Base-by-base conservation (phyloP, 2,329 filamentous ascomycete genomes). In the Xylariales sp. region DNA sequence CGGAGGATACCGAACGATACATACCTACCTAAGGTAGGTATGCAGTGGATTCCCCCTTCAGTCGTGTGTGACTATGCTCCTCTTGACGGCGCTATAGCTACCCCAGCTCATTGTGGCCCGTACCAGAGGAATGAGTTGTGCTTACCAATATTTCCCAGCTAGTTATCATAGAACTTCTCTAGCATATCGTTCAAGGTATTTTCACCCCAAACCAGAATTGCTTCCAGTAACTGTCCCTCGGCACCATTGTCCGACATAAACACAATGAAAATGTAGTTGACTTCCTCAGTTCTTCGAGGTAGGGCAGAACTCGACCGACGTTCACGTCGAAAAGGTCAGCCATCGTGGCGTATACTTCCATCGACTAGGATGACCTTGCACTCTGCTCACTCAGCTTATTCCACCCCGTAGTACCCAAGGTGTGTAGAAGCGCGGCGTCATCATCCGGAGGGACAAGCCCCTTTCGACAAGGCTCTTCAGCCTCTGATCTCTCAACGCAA, bases 101-200 rank as follows among this genome's bases (percentile, higher is more conserved):
- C 60, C 5, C 49, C 47, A 1, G 74, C 75, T 73, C 76, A 78
- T 11, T 68, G 68, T 1, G 72, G 70, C 0, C 75, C 74, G 45
- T 79, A 79, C 74, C 74, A 79, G 45, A 77, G 68, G 51, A 76
- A 79, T 4, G 66, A 71, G 54, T 77, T 64, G 15, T 60, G 61
- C 34, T 70, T 68, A 5, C 75, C 76, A 9, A 79, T 62, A 46
- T 79, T 80, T n/a, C 75, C 73, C 5, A 77, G 58, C 12, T 56
- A 60, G 52, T 79, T 79, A 57, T 78, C 63, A 56, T 79, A 79
- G 59, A 77, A 76, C 50, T 71, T 73, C 46, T 73, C 42, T 5
- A 60, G 42, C 8, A 53, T 45, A n/a, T 50, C 46, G 8, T 45
- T 44, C 14, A 52, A 40, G 5, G 38, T 32, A 4, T 45, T 38